Percentiles rank a stretch among this genome's conserved stretches.
Evolutionary conservation across 129 eudicot species (phyloP).

Genomic region (Sambucus nigra): DNA sequence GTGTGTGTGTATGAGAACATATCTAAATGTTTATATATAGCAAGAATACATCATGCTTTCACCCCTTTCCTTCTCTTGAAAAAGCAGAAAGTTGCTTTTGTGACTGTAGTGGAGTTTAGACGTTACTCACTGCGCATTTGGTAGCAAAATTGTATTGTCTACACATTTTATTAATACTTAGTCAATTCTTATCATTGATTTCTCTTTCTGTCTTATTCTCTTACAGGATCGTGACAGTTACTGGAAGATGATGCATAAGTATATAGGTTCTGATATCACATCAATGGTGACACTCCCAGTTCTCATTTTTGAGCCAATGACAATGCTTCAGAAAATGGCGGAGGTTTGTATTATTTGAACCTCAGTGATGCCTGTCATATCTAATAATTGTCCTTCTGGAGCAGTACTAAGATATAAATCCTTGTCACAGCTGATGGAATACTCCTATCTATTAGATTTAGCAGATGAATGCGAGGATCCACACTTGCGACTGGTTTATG

Average conservation of each 20-base stretch:
- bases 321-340: slow-evolving; percentile 96
- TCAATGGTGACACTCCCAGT: slow-evolving; percentile 96
- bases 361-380: slow-evolving; percentile 2
- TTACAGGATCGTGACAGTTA: slow-evolving; percentile 86
- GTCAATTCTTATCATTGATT: neutral
- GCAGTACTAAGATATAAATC: neutral
- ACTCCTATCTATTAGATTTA: slow-evolving; percentile 58
- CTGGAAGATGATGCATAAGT: slow-evolving; percentile 97
- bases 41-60: no score
- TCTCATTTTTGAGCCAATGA: slow-evolving; percentile 94
- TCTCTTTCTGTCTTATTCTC: neutral
- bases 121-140: no score
- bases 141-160: no score
- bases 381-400: neutral
- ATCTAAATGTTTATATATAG: no score
- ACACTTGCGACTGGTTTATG: slow-evolving; percentile 84
- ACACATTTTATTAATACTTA: no score
- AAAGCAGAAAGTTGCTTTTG: no score
- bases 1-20: no score
- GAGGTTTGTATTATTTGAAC: slow-evolving; percentile 51
- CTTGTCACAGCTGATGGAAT: slow-evolving; percentile 76
- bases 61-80: no score
- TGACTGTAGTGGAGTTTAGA: no score
- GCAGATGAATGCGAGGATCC: slow-evolving; percentile 98
- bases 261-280: slow-evolving; percentile 83